Conservation (phyloP, 768 basidiomycete genomes). For the Tephrocybe sp. region DNA sequence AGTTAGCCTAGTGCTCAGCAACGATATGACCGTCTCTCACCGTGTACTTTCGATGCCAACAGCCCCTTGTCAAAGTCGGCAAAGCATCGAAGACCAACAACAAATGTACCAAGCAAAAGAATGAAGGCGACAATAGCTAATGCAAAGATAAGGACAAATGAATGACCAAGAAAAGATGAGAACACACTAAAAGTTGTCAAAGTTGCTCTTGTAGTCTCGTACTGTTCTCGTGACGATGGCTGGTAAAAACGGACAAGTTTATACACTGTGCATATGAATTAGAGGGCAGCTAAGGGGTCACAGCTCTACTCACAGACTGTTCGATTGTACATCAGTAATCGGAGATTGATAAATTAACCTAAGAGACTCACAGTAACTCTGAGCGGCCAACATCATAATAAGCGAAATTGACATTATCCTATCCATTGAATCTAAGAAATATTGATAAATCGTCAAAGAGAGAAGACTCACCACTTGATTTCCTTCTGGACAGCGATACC, state of each 20-base stretch:
- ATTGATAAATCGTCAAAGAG: not conserved
- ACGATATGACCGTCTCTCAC: slow-evolving; percentile 48
- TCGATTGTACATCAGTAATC: slow-evolving; percentile 1
- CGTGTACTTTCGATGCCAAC: slow-evolving; percentile 66
- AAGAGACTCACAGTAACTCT: slow-evolving; percentile 68
- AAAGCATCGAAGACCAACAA: slow-evolving; percentile 77
- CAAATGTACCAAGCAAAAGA: slow-evolving; percentile 72
- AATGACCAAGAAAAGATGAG: not conserved
- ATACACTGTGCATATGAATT: slow-evolving; percentile 50
- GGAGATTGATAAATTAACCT: not conserved
- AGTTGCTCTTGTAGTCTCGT: slow-evolving; percentile 75
- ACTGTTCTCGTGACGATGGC: slow-evolving; percentile 52
- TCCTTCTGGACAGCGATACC: slow-evolving; percentile 76
- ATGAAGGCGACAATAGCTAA: slow-evolving; percentile 77
- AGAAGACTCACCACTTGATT: slow-evolving; percentile 62
- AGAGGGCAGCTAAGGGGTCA: not conserved
- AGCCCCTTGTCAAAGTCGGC: slow-evolving; percentile 83
- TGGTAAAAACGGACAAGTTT: slow-evolving; percentile 85
- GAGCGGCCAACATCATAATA: slow-evolving; percentile 75
- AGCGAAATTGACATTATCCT: slow-evolving; percentile 76
- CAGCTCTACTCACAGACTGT: slow-evolving; percentile 38
- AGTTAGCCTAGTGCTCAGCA: slow-evolving; percentile 32
- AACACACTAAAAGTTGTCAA: slow-evolving; percentile 78
- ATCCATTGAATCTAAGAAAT: not conserved
- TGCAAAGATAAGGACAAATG: not conserved